Percentiles rank a stretch among this genome's conserved stretches.
phyloP scores from a whole-genome alignment of 129 eudicot species.

The Saussurea involucrata region DNA sequence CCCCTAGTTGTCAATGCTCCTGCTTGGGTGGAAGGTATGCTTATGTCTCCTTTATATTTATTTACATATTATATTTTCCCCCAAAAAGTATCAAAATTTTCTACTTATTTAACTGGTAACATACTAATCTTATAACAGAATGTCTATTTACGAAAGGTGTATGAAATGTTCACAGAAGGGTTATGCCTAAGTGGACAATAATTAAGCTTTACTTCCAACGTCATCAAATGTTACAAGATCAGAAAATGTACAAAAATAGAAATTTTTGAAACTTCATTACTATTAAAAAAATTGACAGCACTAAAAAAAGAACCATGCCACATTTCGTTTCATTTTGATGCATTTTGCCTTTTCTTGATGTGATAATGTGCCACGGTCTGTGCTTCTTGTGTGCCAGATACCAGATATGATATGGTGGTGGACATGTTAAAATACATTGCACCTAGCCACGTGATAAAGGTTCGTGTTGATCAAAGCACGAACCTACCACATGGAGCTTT shows the following conservation, averaged over 20 bases:
- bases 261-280: too few species aligned
- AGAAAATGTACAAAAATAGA: too few species aligned
- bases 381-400: conserved; percentile 33
- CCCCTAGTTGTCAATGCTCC: conserved; percentile 82
- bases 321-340: too few species aligned
- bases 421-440: conserved; percentile 55
- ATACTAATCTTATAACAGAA: too few species aligned
- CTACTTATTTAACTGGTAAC: not conserved
- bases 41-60: not conserved
- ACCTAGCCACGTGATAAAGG: conserved; percentile 68
- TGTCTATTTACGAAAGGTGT: too few species aligned
- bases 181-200: too few species aligned
- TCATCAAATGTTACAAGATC: too few species aligned
- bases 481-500: conserved; percentile 67
- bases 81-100: not conserved
- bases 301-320: too few species aligned
- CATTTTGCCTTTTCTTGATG: not conserved
- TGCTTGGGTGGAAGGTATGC: conserved; percentile 77
- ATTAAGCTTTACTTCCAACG: too few species aligned
- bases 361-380: not conserved
- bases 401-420: conserved; percentile 52
- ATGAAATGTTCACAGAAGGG: too few species aligned
- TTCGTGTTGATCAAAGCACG: conserved; percentile 46
- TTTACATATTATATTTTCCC: too few species aligned
- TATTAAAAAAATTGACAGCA: too few species aligned